phyloP scores from a whole-genome alignment of 1,139 yeast species.

The Blastobotrys buckinghamii region DNA sequence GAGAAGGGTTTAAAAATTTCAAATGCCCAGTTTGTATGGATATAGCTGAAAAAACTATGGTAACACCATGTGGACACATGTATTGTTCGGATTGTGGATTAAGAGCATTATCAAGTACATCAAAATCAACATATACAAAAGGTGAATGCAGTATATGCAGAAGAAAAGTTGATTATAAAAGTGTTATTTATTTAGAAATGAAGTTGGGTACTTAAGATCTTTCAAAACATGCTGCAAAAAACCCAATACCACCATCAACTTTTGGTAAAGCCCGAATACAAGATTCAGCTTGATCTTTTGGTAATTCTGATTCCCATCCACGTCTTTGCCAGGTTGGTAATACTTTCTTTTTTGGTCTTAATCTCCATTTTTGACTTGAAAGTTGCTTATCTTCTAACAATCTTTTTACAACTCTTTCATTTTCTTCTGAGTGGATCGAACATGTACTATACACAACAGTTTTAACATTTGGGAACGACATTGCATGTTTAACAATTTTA shows the following conservation, averaged over 20 bases:
- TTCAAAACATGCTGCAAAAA: constrained; percentile 83
- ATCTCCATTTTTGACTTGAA: constrained; percentile 63
- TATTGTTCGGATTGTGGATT: constrained; percentile 35
- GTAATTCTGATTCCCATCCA: constrained; percentile 67
- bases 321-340: constrained; percentile 82
- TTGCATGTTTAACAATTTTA: constrained; percentile 81
- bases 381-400: constrained; percentile 57
- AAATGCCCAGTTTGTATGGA: constrained; percentile 35
- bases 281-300: constrained; percentile 63
- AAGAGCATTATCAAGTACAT: constrained; percentile 29
- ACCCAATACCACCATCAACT: constrained; percentile 94
- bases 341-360: constrained; percentile 57
- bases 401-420: constrained; percentile 83
- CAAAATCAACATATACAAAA: constrained; percentile 21
- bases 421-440: constrained; percentile 88
- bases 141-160: constrained; percentile 36
- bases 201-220: constrained; percentile 11
- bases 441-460: constrained; percentile 94
- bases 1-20: constrained; percentile 18
- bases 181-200: constrained; percentile 25
- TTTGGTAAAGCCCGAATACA: constrained; percentile 82
- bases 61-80: constrained; percentile 35
- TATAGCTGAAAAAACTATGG: constrained; percentile 30
- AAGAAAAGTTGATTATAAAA: constrained; percentile 25
- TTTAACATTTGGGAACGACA: constrained; percentile 67